Conservation (phyloP, 495 filamentous ascomycete genomes). For the Trichoderma virens region DNA sequence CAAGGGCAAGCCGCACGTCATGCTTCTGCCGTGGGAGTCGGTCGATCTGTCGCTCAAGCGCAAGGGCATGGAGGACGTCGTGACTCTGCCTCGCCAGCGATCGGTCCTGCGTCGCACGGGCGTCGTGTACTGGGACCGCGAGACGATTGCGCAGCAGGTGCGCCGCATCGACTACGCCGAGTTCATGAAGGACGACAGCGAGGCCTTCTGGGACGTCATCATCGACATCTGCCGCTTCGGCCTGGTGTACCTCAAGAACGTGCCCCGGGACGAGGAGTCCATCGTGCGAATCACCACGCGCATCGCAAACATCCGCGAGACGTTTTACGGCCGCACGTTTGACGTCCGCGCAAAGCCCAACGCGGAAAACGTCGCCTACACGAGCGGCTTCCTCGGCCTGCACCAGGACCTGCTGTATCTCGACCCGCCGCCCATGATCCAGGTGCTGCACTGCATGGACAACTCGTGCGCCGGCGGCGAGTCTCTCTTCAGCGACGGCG, state of each 20-base stretch:
- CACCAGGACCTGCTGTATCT: slow-evolving; percentile 95
- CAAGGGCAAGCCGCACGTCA: slow-evolving; percentile 12
- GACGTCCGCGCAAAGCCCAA: slow-evolving; percentile 70
- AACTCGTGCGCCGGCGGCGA: slow-evolving; percentile 70
- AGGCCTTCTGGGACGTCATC: slow-evolving; percentile 46
- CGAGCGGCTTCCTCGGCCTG: slow-evolving; percentile 64
- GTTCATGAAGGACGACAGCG: slow-evolving; percentile 52
- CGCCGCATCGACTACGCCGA: slow-evolving; percentile 53
- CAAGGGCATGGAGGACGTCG: not conserved
- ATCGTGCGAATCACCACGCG: slow-evolving; percentile 59
- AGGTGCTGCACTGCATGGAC: slow-evolving; percentile 78
- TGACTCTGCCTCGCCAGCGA: not conserved
- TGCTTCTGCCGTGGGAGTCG: slow-evolving; percentile 12
- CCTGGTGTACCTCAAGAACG: slow-evolving; percentile 62
- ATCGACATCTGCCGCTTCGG: slow-evolving; percentile 49
- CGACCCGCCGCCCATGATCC: slow-evolving; percentile 65
- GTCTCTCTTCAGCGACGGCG: slow-evolving; percentile 71
- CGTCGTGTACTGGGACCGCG: slow-evolving; percentile 27
- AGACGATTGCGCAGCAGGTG: slow-evolving; percentile 16
- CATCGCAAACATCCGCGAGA: slow-evolving; percentile 68
- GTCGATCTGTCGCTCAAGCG: slow-evolving; percentile 11
- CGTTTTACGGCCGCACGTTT: slow-evolving; percentile 87
- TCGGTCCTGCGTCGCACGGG: not conserved
- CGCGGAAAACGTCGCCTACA: slow-evolving; percentile 90
- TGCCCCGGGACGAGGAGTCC: slow-evolving; percentile 55